A percentile compares a stretch with the other conserved stretches of the same genome.
Evolutionary conservation across 148 eudicot genomes (phyloP).

Genomic region (Vaccinium darrowii): DNA sequence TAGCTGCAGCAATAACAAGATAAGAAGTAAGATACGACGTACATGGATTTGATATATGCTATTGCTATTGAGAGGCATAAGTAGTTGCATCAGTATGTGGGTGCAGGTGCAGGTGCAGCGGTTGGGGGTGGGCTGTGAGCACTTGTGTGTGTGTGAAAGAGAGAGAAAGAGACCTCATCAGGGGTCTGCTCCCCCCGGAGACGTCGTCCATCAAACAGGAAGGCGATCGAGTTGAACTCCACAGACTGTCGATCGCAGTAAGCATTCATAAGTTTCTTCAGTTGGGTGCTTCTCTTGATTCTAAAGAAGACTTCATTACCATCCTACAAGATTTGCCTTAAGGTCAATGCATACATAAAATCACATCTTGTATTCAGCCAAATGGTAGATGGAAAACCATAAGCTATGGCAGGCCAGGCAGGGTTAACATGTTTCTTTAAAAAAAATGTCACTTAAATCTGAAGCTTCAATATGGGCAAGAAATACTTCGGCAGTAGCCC

Average conservation of each 20-base stretch:
- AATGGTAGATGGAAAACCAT: neutral
- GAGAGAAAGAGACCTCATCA: constrained; percentile 46
- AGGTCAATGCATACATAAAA: neutral
- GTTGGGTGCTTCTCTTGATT: constrained; percentile 57
- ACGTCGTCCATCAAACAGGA: constrained; percentile 66
- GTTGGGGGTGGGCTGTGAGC: neutral
- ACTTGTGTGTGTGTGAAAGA: neutral
- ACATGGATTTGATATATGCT: neutral
- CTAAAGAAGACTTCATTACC: constrained; percentile 66
- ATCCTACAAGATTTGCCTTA: constrained; percentile 32
- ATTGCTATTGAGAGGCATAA: neutral
- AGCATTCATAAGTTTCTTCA: constrained; percentile 73
- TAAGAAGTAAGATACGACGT: neutral
- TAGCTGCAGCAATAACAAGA: constrained; percentile 36
- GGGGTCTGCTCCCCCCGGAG: constrained; percentile 66
- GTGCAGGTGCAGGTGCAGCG: neutral
- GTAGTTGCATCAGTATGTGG: neutral
- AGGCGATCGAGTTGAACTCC: constrained; percentile 52
- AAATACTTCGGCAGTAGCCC: neutral
- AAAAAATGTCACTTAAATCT: neutral
- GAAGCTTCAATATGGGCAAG: neutral
- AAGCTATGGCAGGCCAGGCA: too few relatives aligned
- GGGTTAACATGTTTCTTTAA: neutral
- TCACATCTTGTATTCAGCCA: neutral
- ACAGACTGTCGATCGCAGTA: constrained; percentile 64